Percentiles rank a stretch among this genome's conserved stretches.
Evolutionary conservation across 2,329 filamentous ascomycete genomes (phyloP).

Genomic region (Cercospora sp.): DNA sequence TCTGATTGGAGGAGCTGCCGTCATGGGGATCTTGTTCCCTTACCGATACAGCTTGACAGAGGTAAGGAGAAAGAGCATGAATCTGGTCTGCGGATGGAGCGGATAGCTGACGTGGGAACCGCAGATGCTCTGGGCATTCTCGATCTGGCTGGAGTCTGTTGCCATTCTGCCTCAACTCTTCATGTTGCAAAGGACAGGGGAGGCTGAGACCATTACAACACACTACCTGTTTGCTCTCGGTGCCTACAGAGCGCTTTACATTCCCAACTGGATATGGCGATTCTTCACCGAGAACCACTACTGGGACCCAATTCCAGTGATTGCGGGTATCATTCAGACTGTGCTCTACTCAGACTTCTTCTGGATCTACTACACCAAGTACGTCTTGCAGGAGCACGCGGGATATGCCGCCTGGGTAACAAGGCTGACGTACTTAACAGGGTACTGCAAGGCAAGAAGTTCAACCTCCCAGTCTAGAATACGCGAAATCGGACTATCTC

Average conservation of each 20-base stretch:
- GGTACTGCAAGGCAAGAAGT: conserved; percentile 56
- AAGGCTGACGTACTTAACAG: conserved; percentile 35
- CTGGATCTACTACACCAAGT: conserved; percentile 99
- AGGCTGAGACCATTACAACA: conserved; percentile 98
- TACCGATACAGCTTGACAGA: conserved; percentile 78
- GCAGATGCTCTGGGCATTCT: conserved; percentile 93
- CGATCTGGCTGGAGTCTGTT: conserved; percentile 95
- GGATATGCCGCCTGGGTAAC: background rate
- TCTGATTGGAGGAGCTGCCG: conserved; percentile 75
- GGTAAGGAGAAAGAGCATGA: conserved; percentile 41
- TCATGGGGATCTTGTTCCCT: conserved; percentile 79
- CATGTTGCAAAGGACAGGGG: conserved; percentile 95
- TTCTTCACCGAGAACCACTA: conserved; percentile 69
- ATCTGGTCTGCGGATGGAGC: background rate
- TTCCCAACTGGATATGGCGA: conserved; percentile 96
- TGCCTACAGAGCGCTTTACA: conserved; percentile 89
- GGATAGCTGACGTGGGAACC: conserved; percentile 14
- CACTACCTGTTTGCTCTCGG: conserved; percentile 96
- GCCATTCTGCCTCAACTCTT: conserved; percentile 97
- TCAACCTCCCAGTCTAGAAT: conserved; percentile 55
- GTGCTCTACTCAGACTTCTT: conserved; percentile 98
- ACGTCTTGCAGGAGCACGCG: conserved; percentile 37
- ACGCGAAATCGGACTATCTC: background rate
- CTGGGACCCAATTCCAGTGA: conserved; percentile 81
- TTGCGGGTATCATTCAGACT: conserved; percentile 90